A percentile compares a stretch with the other conserved stretches of the same genome.
Conservation (phyloP, 345 rosid genomes). For the Pistacia integerrima region DNA sequence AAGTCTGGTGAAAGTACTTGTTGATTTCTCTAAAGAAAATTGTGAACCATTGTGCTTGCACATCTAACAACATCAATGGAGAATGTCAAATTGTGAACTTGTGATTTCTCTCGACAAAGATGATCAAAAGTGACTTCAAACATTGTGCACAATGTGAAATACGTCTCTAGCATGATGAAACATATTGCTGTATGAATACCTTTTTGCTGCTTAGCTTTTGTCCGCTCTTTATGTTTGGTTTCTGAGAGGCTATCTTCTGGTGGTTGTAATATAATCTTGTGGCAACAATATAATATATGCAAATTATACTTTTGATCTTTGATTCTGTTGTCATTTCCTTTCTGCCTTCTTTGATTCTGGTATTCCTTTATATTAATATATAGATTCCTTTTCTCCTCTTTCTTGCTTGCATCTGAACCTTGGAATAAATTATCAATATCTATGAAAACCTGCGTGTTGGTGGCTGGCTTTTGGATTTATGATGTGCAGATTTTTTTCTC, state of each 20-base stretch:
- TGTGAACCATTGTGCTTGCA: background rate
- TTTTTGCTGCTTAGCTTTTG: background rate
- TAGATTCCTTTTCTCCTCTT: too few species aligned
- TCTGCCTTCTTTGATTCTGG: too few species aligned
- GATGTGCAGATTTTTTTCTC: too few species aligned
- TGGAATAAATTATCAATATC: too few species aligned
- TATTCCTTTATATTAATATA: too few species aligned
- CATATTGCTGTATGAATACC: background rate
- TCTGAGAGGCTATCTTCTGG: background rate
- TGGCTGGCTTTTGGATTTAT: too few species aligned
- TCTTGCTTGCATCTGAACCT: too few species aligned
- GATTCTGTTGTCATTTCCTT: background rate
- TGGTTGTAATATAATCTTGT: background rate
- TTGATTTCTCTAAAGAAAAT: background rate
- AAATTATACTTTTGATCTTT: background rate
- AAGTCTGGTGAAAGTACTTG: background rate
- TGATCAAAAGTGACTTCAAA: constrained; percentile 6
- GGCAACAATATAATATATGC: background rate
- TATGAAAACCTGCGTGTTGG: too few species aligned
- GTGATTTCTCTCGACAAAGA: background rate
- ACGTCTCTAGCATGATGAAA: background rate
- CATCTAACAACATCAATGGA: background rate
- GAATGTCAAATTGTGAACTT: background rate
- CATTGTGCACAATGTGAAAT: background rate
- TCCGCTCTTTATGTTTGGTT: background rate